Base-by-base conservation (phyloP, 2,329 filamentous ascomycete genomes). In the Calonectria pauciramosa region DNA sequence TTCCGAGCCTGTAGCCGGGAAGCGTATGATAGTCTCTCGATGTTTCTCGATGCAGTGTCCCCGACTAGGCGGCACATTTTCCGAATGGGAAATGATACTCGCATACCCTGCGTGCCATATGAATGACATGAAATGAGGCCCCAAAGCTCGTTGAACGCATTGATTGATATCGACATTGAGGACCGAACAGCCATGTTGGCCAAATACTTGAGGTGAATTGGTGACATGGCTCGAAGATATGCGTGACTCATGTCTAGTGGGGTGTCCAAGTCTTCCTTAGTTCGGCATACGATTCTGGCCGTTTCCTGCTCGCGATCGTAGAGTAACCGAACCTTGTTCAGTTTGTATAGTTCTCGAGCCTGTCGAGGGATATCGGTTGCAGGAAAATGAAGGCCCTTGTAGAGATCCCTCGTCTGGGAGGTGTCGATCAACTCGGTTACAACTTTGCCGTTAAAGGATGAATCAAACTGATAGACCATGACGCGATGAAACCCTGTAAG, bases 151-250 rank as follows among this genome's bases (percentile, higher is more conserved):
- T 91, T 89, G 79, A 97, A 97, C 0, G 94, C 94, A 77, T 95
- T 97, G 81, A 98, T 94, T 1, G 95, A 97, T 75, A 98, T 96
- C 0, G 95, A 98, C 95, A 98, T 98, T 77, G 95, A 98, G 0
- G 95, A 95, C n/a, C 95, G 92, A 0, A 98, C 95, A 10, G 93
- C 93, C 96, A 98, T 98, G 82, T 98, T 96, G 8, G 87, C 90
- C 4, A 98, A 88, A 79, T 98, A 98, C 81, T 97, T 97, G 70
- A 98, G 84, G 81, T 97, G 95, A 52, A 98, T 96, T 0, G 96
- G 95, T 1, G 95, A 97, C 91, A 98, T 98, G 76, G 96, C 95
- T 69, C 96, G 92, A 2, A 98, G 89, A 81, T 97, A 97, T 0
- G 94, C 91, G 80, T 97, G 94, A 1, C 94, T 97, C 83, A 98